phyloP scores from a whole-genome alignment of 768 basidiomycete genomes.

The Tremella fuciformis region DNA sequence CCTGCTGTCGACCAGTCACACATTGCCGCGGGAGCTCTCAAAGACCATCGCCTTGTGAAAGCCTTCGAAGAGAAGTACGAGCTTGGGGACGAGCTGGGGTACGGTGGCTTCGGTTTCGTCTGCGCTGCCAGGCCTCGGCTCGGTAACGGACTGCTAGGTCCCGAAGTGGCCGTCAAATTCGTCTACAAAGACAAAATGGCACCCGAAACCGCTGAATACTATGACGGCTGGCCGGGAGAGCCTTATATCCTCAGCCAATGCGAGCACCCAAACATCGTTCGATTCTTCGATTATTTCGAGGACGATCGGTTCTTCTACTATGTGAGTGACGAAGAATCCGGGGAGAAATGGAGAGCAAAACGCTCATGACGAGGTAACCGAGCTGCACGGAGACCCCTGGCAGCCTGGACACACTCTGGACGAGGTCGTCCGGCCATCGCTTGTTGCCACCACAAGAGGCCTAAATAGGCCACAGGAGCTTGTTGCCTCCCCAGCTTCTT shows the following conservation, averaged over 20 bases:
- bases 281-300: constrained; percentile 78
- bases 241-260: constrained; percentile 67
- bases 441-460: background rate
- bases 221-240: constrained; percentile 62
- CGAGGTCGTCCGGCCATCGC: constrained; percentile 12
- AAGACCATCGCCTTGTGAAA: constrained; percentile 29
- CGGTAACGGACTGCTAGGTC: constrained; percentile 52
- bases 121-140: constrained; percentile 71
- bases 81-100: constrained; percentile 60
- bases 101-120: constrained; percentile 93
- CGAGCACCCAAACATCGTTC: constrained; percentile 77
- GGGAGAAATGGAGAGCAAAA: background rate
- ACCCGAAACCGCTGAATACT: constrained; percentile 33
- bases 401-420: constrained; percentile 22
- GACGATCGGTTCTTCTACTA: constrained; percentile 82
- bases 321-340: constrained; percentile 56
- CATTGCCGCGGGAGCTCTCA: constrained; percentile 26
- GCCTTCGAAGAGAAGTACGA: constrained; percentile 46
- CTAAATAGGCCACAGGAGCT: background rate
- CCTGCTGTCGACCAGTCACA: constrained; percentile 12
- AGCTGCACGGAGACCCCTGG: constrained; percentile 92
- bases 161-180: constrained; percentile 91
- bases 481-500: too few species aligned
- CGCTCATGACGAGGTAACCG: constrained; percentile 65
- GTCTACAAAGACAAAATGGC: constrained; percentile 74